Evolutionary conservation across 805 yeast species (phyloP).

Genomic region (Candida ulmi): DNA sequence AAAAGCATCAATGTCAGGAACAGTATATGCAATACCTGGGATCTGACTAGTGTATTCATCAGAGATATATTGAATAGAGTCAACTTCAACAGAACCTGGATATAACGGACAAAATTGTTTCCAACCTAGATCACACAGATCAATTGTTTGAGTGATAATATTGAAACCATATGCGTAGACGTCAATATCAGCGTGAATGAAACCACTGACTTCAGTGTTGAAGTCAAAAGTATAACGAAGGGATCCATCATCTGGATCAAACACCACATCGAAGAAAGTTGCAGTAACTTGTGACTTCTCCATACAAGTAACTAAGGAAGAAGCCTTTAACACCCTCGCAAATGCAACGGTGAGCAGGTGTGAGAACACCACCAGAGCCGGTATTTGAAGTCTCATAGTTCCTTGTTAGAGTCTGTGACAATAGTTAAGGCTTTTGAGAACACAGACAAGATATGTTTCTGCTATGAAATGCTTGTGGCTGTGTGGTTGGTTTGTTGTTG

Average conservation of each 20-base stretch:
- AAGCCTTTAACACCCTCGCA: constrained; percentile 43
- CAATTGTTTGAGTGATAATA: constrained; percentile 50
- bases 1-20: constrained; percentile 83
- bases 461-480: too few species aligned
- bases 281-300: constrained; percentile 70
- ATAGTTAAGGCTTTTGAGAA: too few species aligned
- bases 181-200: constrained; percentile 61
- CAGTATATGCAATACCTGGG: constrained; percentile 82
- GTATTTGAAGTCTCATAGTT: neutral
- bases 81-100: constrained; percentile 77
- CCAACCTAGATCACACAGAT: constrained; percentile 63
- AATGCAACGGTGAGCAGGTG: neutral
- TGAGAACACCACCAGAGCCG: neutral
- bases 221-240: constrained; percentile 66
- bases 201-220: constrained; percentile 59
- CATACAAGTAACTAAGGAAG: constrained; percentile 85
- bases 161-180: constrained; percentile 85
- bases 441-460: too few species aligned
- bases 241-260: constrained; percentile 66
- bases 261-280: constrained; percentile 64
- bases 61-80: constrained; percentile 58
- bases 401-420: neutral
- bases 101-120: constrained; percentile 86
- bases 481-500: too few species aligned
- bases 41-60: constrained; percentile 44